These are phyloP conservation scores for Podospora pseudopauciseta DNA, from an alignment of 495 filamentous ascomycete species.

Conservation along the genomic window DNA sequence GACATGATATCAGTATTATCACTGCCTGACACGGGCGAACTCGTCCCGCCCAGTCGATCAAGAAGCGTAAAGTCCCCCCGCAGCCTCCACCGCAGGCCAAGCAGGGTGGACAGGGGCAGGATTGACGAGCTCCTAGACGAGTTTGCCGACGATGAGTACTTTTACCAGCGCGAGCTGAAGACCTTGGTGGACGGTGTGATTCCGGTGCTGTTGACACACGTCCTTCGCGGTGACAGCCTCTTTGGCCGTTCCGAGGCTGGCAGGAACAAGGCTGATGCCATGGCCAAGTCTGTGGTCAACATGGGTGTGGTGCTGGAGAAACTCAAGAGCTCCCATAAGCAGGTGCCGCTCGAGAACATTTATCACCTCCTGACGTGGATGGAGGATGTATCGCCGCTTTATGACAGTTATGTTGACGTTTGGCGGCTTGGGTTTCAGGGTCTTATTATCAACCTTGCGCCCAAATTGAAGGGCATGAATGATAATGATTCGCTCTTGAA, in stretches of 20 bases:
- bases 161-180: constrained; percentile 88
- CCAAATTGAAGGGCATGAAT: constrained; percentile 50
- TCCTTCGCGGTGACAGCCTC: constrained; percentile 66
- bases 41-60: constrained; percentile 35
- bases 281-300: constrained; percentile 84
- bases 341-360: constrained; percentile 67
- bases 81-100: constrained; percentile 69
- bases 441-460: constrained; percentile 88
- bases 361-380: constrained; percentile 77
- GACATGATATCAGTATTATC: constrained; percentile 93
- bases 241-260: constrained; percentile 62
- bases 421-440: constrained; percentile 96
- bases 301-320: constrained; percentile 92
- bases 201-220: constrained; percentile 82
- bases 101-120: constrained; percentile 61
- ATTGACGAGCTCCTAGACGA: constrained; percentile 74
- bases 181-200: constrained; percentile 95
- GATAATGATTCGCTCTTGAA: constrained; percentile 59
- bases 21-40: constrained; percentile 58
- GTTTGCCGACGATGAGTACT: constrained; percentile 75
- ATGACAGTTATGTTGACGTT: constrained; percentile 80
- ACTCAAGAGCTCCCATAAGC: constrained; percentile 72
- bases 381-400: constrained; percentile 67
- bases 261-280: constrained; percentile 34
- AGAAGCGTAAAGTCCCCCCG: constrained; percentile 65